phyloP scores from a whole-genome alignment of 2,329 filamentous ascomycete genomes.

The Venturia carpophila region DNA sequence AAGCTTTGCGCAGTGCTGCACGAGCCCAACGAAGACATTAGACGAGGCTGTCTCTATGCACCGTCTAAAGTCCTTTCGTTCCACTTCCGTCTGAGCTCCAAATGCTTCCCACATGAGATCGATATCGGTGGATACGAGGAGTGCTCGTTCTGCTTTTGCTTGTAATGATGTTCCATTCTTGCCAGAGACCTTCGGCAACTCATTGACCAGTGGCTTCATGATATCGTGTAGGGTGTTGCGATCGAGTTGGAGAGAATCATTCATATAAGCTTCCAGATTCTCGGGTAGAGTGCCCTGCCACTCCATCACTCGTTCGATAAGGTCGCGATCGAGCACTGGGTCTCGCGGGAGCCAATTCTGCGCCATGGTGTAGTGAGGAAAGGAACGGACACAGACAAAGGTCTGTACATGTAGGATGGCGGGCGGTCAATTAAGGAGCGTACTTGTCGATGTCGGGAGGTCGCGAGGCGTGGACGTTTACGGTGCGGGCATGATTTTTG shows the following conservation, averaged over 20 bases:
- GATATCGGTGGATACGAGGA: neutral
- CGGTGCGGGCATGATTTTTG: neutral
- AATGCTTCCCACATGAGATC: slow-evolving; percentile 8
- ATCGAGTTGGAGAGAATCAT: neutral
- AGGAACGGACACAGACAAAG: neutral
- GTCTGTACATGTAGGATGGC: neutral
- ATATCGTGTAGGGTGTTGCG: neutral
- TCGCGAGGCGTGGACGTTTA: neutral
- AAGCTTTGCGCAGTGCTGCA: neutral
- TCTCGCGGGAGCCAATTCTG: slow-evolving; percentile 7
- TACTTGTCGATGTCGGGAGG: neutral
- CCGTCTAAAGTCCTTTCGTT: neutral
- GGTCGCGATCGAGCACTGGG: neutral
- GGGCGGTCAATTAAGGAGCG: neutral
- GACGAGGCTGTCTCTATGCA: neutral
- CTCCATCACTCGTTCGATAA: neutral
- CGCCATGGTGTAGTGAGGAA: neutral
- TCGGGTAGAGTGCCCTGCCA: neutral
- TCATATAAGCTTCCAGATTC: neutral
- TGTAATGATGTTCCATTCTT: neutral
- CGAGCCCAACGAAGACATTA: neutral
- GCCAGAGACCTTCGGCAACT: neutral
- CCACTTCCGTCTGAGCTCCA: neutral
- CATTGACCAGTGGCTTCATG: neutral
- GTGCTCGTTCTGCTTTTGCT: neutral